Evolutionary conservation across 371 early-diverging fungal genomes (phyloP), one percentile per base, ranked within the genome.

Genomic region (Haplosporangium sp.): DNA sequence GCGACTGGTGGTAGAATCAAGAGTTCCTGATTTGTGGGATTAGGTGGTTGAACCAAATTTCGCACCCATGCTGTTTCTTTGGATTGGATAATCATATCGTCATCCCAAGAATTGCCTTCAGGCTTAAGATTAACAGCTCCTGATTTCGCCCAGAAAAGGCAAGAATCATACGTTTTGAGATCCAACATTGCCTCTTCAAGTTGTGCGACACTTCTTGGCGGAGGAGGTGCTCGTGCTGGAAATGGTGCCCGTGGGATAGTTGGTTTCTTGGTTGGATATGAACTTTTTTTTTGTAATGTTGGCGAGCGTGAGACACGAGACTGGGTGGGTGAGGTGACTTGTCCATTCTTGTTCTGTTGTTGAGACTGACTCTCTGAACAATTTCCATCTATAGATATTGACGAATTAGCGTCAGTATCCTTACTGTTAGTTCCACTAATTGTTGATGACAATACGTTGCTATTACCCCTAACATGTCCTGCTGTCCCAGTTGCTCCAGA

Each of bases 21-120:
- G 4, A 78, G 60, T 35, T 78, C 78, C 38, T 73, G 78, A 61
- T 78, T 70, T 0, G 73, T 64, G 7, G 78, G 78, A 2, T 35
- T 65, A 0, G 74, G 67, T 8, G 74, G 74, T 15, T 64, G 67
- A 4, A 73, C 70, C 20, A 52, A 69, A 58, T 72, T 73, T 7
- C 78, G 69, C 17, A 78, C 70, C 78, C 78, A 78, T 1, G 78
- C 78, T 17, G 78, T 73, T 45, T 78, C 78, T 52, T 78, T 78
- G 63, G 78, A 73, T 57, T 78, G 78, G 37, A 78, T 69, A 11
- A 73, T 67, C 78, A 78, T 78, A 19, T 78, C 78, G 34, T 78
- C 74, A 20, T 79, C 81, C 81, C 81, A 79, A 1, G 74, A 74
- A 47, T 79, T 79, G 47, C 81, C 81, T 35, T 79, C 81, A 1